Base-by-base conservation (phyloP, 139 green algal genomes). In the Volvox africanus region DNA sequence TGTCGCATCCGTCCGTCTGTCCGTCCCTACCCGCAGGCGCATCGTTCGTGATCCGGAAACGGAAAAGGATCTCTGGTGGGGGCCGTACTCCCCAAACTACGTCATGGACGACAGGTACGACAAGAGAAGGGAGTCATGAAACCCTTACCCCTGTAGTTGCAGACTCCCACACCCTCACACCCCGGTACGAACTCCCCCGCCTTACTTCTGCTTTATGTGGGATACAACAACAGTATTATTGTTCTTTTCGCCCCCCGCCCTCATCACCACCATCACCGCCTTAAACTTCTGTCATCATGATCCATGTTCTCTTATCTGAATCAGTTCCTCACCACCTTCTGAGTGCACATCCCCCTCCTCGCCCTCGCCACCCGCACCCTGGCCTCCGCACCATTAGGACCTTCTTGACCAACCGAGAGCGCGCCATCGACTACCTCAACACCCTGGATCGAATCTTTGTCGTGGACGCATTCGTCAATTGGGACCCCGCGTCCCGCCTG, bases 391-490 rank as follows among this genome's bases (percentile, higher is more conserved):
- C 16, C 24, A 9, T 28, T 88, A 95, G 92, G 78, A 98, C 97
- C 1, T 99, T 99, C 92, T 62, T 96, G 21, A 88, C 97, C 44
- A 98, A 98, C 89, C 93, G 97, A 9, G 97, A 99, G 91, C 93
- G 96, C 0, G 97, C 97, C 11, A 95, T 99, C 21, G 96, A 97
- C 88, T 99, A 98, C 93, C 92, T 99, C 22, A 99, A 99, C 93
- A 96, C 94, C 76, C 92, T 98, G 88, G 95, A 97, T n/a, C 87
- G 93, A 11, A 91, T 99, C 19, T 99, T 97, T 87, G 94, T 98
- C 2, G 96, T 98, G 80, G 97, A 99, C 88, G 97, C 96, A 28
- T 99, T 94, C 91, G 97, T 96, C n/a, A 97, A 97, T 80, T 98
- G 96, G 97, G 95, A 97, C 80, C 88, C 93, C 18, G 88, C 91